These are phyloP conservation scores for Atractiella rhizophila DNA, from an alignment of 768 basidiomycete species.

Conservation along the genomic window DNA sequence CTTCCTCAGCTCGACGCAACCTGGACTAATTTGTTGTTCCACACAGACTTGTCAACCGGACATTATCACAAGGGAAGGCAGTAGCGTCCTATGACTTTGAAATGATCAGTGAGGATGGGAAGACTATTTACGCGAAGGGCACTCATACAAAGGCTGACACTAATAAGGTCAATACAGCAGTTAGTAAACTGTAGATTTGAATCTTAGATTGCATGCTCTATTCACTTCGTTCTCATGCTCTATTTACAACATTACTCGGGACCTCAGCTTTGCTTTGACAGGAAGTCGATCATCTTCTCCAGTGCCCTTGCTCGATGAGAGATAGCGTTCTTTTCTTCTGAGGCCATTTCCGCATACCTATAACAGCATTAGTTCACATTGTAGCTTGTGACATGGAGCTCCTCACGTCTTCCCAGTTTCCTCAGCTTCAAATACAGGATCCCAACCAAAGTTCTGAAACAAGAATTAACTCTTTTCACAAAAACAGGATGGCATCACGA, in stretches of 20 bases:
- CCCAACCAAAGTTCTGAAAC: constrained; percentile 49
- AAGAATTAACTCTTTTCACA: constrained; percentile 21
- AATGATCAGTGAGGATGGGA: no score
- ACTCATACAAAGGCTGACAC: no score
- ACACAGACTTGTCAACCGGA: no score
- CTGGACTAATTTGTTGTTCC: no score
- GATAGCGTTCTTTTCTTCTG: constrained; percentile 36
- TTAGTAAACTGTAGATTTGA: no score
- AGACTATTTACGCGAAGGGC: no score
- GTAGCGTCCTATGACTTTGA: no score
- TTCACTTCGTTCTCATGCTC: not conserved
- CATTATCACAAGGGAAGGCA: no score
- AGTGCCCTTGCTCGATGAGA: constrained; percentile 44
- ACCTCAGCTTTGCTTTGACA: constrained; percentile 15
- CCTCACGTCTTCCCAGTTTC: constrained; percentile 50
- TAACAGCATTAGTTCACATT: not conserved
- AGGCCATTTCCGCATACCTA: constrained; percentile 45
- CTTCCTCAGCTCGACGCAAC: no score
- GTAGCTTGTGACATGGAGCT: not conserved
- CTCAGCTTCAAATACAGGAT: constrained; percentile 46
- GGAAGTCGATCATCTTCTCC: constrained; percentile 35
- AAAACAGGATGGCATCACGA: constrained; percentile 90
- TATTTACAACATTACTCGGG: no score
- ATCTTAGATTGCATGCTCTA: no score
- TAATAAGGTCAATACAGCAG: no score